Conservation (phyloP, 805 yeast genomes). For the Myxozyma neglecta region DNA sequence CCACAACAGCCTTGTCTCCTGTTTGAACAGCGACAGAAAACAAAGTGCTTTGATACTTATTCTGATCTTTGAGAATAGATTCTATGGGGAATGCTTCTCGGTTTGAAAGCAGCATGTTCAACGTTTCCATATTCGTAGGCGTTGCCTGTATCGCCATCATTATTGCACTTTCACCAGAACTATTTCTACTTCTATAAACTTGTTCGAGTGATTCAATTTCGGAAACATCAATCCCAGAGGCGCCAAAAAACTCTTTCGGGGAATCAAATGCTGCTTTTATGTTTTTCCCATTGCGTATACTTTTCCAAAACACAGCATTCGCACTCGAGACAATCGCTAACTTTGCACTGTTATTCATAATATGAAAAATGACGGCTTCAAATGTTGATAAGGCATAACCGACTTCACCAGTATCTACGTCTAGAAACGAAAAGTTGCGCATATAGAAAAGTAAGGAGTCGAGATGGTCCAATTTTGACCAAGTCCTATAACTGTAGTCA, state of each 20-base stretch:
- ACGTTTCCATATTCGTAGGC: constrained; percentile 45
- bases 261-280: constrained; percentile 19
- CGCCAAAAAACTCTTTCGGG: constrained; percentile 23
- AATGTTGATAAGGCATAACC: constrained; percentile 82
- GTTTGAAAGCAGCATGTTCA: constrained; percentile 50
- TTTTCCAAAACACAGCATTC: constrained; percentile 57
- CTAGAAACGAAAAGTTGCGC: constrained; percentile 55
- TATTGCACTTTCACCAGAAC: constrained; percentile 67
- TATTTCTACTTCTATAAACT: constrained; percentile 28
- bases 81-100: constrained; percentile 59
- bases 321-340: constrained; percentile 47
- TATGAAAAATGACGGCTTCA: constrained; percentile 74
- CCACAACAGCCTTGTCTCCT: constrained; percentile 50
- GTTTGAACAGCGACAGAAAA: constrained; percentile 61
- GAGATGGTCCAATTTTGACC: constrained; percentile 58
- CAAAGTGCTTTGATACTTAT: constrained; percentile 55
- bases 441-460: constrained; percentile 68
- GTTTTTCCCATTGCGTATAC: constrained; percentile 41
- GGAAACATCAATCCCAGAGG: constrained; percentile 25
- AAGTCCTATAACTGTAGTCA: constrained; percentile 6
- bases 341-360: constrained; percentile 47
- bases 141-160: constrained; percentile 56
- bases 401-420: constrained; percentile 55
- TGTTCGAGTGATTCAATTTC: constrained; percentile 29
- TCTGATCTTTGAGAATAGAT: constrained; percentile 64